Conservation (phyloP, 164 flowering plant species). For the Macadamia tetraphylla region DNA sequence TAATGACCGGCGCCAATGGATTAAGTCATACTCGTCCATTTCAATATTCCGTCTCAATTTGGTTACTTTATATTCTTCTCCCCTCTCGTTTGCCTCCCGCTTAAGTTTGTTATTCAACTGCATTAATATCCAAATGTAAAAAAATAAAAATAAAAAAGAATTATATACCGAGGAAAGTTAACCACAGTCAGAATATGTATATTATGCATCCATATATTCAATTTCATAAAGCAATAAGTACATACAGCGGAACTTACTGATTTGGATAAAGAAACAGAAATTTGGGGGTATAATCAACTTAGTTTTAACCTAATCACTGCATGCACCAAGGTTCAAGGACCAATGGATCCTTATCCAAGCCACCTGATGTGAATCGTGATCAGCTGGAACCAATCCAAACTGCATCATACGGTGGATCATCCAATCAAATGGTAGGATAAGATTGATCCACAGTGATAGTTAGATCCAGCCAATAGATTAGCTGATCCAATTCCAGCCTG, state of each 20-base stretch:
- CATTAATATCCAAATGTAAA: background rate
- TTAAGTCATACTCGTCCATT: conserved; percentile 93
- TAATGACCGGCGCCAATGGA: conserved; percentile 90
- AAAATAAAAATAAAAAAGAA: background rate
- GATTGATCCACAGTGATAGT: no score
- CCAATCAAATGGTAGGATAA: no score
- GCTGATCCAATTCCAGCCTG: no score
- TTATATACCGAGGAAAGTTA: background rate
- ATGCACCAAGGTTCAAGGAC: no score
- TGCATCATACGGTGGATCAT: no score
- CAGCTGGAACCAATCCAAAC: no score
- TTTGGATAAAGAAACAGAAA: background rate
- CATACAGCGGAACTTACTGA: background rate
- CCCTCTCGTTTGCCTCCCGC: conserved; percentile 67
- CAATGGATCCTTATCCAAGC: no score
- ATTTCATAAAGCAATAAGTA: background rate
- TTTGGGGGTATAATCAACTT: background rate
- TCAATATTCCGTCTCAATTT: conserved; percentile 80
- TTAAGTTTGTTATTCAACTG: conserved; percentile 60
- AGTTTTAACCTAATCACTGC: background rate
- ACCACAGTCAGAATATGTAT: background rate
- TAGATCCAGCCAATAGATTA: no score
- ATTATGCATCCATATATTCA: no score
- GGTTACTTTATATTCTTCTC: conserved; percentile 56
- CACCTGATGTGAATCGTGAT: no score